These are phyloP conservation scores for Tetrahymena thermophila DNA, from an alignment of 73 alveolate species.

Conservation along the genomic window DNA sequence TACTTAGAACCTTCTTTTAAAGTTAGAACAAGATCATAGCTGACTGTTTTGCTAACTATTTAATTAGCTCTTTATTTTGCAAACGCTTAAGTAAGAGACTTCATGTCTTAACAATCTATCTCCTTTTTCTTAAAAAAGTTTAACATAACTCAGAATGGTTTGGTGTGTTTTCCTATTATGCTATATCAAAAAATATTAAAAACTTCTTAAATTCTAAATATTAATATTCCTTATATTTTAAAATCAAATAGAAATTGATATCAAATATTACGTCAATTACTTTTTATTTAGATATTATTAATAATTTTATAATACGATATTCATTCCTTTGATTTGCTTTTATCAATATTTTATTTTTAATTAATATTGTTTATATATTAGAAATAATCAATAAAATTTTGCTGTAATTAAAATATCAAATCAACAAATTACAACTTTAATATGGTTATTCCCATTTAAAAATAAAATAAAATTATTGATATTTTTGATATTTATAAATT, in stretches of 20 bases:
- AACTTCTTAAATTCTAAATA: background rate
- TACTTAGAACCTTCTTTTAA: background rate
- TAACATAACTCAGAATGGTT: background rate
- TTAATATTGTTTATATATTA: no score
- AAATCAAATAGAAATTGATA: background rate
- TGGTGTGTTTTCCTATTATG: background rate
- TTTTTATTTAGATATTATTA: background rate
- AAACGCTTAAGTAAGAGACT: background rate
- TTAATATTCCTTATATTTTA: background rate
- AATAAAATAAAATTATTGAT: no score
- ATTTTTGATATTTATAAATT: no score
- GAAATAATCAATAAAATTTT: no score
- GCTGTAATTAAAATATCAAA: no score
- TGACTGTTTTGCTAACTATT: background rate
- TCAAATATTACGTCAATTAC: background rate
- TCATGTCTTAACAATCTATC: background rate
- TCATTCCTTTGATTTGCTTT: background rate
- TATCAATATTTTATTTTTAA: no score
- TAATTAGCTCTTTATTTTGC: background rate
- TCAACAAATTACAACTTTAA: no score
- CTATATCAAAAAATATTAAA: background rate
- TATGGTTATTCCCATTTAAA: no score
- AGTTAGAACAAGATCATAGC: background rate
- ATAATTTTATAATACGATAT: background rate
- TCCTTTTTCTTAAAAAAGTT: background rate